Evolutionary conservation across 495 filamentous ascomycete genomes (phyloP).

Genomic region (Lichenothelia convexa): DNA sequence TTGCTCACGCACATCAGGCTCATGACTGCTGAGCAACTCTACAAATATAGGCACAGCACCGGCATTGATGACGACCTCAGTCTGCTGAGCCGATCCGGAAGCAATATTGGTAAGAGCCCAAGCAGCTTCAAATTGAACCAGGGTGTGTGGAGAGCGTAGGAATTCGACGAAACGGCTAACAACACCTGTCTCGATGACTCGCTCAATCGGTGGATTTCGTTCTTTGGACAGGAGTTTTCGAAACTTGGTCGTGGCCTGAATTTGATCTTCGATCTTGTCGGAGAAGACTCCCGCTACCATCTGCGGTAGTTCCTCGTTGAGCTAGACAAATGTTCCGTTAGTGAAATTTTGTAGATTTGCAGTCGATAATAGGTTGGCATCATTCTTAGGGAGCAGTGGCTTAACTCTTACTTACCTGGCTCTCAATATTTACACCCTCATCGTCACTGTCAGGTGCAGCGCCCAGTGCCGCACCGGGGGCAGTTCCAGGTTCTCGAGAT

Average conservation of each 20-base stretch:
- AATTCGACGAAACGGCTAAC: conserved; percentile 96
- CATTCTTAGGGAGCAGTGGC: conserved; percentile 4
- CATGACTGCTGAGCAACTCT: conserved; percentile 81
- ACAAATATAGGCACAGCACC: conserved; percentile 98
- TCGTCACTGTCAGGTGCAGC: conserved; percentile 92
- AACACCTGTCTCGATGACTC: conserved; percentile 97
- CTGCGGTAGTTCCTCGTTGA: conserved; percentile 91
- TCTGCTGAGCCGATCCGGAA: conserved; percentile 90
- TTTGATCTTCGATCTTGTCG: conserved; percentile 93
- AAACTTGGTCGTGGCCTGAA: conserved; percentile 98
- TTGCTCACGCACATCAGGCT: conserved; percentile 96
- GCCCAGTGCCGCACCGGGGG: conserved; percentile 68
- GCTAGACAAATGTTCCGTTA: too few species aligned
- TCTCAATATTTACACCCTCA: conserved; percentile 83
- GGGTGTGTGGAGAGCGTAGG: conserved; percentile 90
- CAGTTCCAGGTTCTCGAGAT: conserved; percentile 47
- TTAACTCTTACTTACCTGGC: conserved; percentile 76
- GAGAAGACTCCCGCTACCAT: conserved; percentile 98
- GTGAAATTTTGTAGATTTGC: too few species aligned
- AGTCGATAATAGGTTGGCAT: neutral
- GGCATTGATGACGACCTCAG: conserved; percentile 96
- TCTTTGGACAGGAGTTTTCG: conserved; percentile 95
- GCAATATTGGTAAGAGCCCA: conserved; percentile 99
- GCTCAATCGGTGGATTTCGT: conserved; percentile 96
- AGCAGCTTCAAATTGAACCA: conserved; percentile 97